Conservation (phyloP, 2,329 filamentous ascomycete species). For the Pseudogymnoascus sp. region DNA sequence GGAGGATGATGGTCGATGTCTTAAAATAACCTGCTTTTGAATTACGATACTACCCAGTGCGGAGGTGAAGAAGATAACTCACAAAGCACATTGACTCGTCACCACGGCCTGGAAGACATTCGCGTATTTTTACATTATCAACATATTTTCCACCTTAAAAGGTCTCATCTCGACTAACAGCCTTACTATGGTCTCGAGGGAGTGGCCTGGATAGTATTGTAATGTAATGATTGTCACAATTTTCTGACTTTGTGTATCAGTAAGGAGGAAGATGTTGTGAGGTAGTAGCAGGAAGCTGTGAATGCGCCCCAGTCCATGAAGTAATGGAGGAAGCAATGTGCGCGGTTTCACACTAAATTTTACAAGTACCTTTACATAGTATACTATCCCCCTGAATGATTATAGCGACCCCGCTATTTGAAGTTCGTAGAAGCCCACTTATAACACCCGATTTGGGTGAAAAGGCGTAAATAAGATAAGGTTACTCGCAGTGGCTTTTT, state of each 20-base stretch:
- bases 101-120: background rate
- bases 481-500: no score
- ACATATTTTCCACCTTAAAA: background rate
- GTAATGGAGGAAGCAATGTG: no score
- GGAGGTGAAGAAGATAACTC: background rate
- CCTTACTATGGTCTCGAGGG: background rate
- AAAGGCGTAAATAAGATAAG: no score
- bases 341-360: no score
- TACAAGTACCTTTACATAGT: no score
- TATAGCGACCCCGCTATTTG: no score
- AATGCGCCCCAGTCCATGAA: no score
- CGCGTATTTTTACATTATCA: background rate
- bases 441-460: no score
- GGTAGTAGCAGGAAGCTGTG: background rate
- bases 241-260: background rate
- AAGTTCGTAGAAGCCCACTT: no score
- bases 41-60: background rate
- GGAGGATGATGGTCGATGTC: background rate
- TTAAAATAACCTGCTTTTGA: background rate
- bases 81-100: background rate
- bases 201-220: background rate
- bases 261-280: background rate
- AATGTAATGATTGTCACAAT: background rate
- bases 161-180: background rate
- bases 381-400: no score